Evolutionary conservation across 768 basidiomycete genomes (phyloP), one percentile per base, ranked within the genome.

Genomic region (Albatrellus ellisii): DNA sequence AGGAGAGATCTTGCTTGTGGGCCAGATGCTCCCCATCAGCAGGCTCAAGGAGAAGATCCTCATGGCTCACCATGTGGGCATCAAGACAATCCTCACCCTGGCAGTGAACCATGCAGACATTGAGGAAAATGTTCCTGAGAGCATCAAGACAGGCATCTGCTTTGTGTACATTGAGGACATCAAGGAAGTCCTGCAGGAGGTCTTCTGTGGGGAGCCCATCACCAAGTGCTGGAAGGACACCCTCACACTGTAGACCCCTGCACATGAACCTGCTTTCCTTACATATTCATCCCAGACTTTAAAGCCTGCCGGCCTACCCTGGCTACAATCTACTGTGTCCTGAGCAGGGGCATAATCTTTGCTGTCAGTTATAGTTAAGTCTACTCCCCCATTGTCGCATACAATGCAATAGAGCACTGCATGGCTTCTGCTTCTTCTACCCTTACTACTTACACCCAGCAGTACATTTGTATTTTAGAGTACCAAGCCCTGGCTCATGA

Each of bases 91-190:
- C 52, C 59, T 92, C 6, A 84, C 84, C 0, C 89, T 89, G 0
- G 79, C 72, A 21, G 92, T 84, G 2, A 94, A 94, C 59, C 77
- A 80, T 18, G 79, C 87, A 0, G 94, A 98, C 54, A 92, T 99
- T 25, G 90, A 97, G 63, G 90, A 91, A 67, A 98, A 98, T 56
- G 94, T 98, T 0, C 91, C 90, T 0, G 81, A 79, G 52, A 91
- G 89, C 53, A 92, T 97, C 50, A 97, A 97, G 72, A 79, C 77
- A 5, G 94, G 92, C 17, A 91, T 98, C 46, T 73, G 77, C 36
- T 90, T 99, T 49, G 87, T 97, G 46, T 98, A 94, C 57, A 94
- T 95, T 34, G 89, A 95, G 54, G 83, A 86, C 53, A 88, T 95
- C 43, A 72, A 71, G 52, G 86, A 98, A 62, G 91, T 97, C 4